A percentile compares a stretch with the other conserved stretches of the same genome.
phyloP scores from a whole-genome alignment of 257 asterid genomes.

The Solanum paucissectum region DNA sequence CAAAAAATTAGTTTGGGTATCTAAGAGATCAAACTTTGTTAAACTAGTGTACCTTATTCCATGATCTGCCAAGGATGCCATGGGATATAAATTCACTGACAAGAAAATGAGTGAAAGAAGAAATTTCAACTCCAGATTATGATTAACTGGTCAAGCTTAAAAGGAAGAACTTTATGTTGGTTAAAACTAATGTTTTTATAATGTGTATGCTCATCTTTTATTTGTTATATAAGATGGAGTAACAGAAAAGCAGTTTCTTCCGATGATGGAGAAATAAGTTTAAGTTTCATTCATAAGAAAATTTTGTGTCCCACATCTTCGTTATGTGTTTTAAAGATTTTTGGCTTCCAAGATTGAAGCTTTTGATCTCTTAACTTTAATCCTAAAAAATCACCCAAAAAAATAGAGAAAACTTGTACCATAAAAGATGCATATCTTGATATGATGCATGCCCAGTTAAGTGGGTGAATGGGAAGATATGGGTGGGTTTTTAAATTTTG shows the following conservation, averaged over 20 bases:
- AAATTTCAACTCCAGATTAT: too few species aligned
- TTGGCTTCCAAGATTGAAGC: neutral
- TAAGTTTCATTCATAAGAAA: neutral
- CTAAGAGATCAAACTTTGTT: too few species aligned
- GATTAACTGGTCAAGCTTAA: neutral
- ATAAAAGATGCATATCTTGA: neutral
- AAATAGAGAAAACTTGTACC: too few species aligned
- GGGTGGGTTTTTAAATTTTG: neutral
- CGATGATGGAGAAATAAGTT: neutral
- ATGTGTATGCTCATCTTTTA: neutral
- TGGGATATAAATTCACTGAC: too few species aligned
- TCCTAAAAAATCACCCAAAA: neutral
- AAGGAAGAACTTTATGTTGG: neutral
- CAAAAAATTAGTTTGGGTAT: too few species aligned
- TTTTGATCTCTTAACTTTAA: neutral
- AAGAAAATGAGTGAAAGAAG: too few species aligned
- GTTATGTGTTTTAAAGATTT: neutral
- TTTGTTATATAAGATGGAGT: neutral
- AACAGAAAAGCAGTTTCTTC: neutral
- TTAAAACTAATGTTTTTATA: too few species aligned
- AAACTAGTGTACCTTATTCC: too few species aligned
- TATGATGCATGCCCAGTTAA: neutral
- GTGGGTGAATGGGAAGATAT: too few species aligned
- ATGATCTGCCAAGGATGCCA: too few species aligned
- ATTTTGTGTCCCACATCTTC: neutral